Evolutionary conservation across 2,329 filamentous ascomycete genomes (phyloP), one percentile per base, ranked within the genome.

Genomic region (Didymella keratinophila): DNA sequence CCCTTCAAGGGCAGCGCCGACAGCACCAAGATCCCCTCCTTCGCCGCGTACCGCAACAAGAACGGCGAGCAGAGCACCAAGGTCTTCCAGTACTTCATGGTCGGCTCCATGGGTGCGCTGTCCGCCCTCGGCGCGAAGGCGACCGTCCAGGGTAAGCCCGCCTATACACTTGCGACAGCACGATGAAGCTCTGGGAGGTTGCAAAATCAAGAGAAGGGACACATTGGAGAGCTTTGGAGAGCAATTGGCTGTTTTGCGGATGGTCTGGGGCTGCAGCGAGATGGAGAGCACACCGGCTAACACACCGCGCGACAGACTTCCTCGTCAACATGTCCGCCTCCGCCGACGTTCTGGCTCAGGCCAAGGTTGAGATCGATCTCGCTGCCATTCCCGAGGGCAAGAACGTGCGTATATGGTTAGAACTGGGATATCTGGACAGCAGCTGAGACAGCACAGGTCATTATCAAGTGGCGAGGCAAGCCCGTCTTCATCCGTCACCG

Each of bases 381-480:
- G 85, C 84, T 74, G 80, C 92, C 66, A 98, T 99, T 74, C 95
- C 95, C 64, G 94, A 98, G 86, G 95, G 95, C 87, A 99, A 98
- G 91, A 99, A 99, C 84, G 95, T 93, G 84, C 79, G 90, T 84
- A 36, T 44, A 18, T 14, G 23, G 34, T 23, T 42, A 27, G 23
- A 42, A 8, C 16, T n/a, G 21, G 21, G 42, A 39, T 52, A 37
- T 16, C 20, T 4, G 25, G 34, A 25, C 46, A 37, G 52, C 34
- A 58, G 58, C 70, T 73, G 56, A 71, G 46, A 48, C 42, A 57
- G 39, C 44, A 49, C 74, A 93, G 90, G 89, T 99, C 79, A 96
- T 99, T 80, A 96, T 99, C 86, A 99, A 99, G 86, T 99, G 95
- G 95, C 91, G 95, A 86, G 95, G 95, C 80, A 99, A 99, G 91